Evolutionary conservation across 345 rosid species (phyloP), one percentile per base, ranked within the genome.

Genomic region (Aquilaria sinensis): DNA sequence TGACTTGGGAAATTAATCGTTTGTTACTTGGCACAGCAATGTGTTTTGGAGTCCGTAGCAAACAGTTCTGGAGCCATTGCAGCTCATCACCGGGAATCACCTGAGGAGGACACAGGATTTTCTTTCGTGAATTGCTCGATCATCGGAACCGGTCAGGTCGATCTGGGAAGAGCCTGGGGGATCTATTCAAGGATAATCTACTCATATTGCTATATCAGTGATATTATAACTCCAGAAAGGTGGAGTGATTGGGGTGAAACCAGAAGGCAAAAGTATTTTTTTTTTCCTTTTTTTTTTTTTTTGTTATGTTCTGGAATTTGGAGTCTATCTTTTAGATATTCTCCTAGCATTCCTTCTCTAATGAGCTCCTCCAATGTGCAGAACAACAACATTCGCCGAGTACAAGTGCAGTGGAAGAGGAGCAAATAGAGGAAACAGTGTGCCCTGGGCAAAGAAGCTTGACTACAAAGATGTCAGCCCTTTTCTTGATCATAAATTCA

Each of bases 111-210:
- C 34, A 81, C 99, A 0, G 99, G 99, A 1, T 94, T 86, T 63
- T 86, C 97, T 5, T 90, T 94, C 67, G 89, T 86, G 2, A 80
- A 85, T 64, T 90, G 99, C 58, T 58, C 56, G 1, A 78, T 90
- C 58, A 72, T 77, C 5, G 97, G 99, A 64, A 85, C 92, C 0
- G 99, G 99, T 13, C 81, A 71, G 64, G 69, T 90, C 62, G 78
- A 71, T 41, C 48, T 94, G 53, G 99, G 99, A 65, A 81, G 97
- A 78, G 96, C 99, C 63, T 94, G 97, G 96, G 99, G 99, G 47
- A 75, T 81, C 68, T 83, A 84, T 57, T 88, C 97, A 2, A 88
- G 89, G 74, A 68, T 57, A 10, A 76, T 94, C 29, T 94, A 88
- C 70, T 83, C 97, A 3, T 71, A 90, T 77, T 90, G 96, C 68